Base-by-base conservation (phyloP, 441 rosid species). In the Bruguiera hainesii region DNA sequence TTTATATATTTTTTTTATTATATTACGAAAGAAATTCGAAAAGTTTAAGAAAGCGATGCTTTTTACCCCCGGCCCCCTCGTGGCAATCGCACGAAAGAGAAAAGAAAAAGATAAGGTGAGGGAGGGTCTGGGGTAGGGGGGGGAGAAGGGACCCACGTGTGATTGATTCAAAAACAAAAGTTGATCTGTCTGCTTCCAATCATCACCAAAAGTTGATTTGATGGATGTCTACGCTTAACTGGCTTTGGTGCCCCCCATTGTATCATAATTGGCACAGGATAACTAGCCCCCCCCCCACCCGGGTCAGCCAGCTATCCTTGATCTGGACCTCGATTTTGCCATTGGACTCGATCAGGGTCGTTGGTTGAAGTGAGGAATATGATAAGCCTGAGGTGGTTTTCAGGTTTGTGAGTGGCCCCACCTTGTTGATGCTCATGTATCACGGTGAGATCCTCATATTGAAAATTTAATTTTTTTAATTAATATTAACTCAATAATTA, bases 141-240 rank as follows among this genome's bases (percentile, higher is more conserved):
- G 64, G 53, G 51, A n/a, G 1, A 46, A 5, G 74, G 82, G 82
- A 0, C 82, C 82, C 66, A 60, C 25, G 0, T 18, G n/a, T 50
- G 30, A 72, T 46, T 61, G 61, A 56, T 48, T 25, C 68, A 71
- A 25, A 71, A 48, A 60, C 19, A 76, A 79, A 83, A 80, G 76
- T 79, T 73, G 64, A 71, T 79, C 73, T 81, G 85, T 88, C 84
- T 73, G 82, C 68, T 78, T 81, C 87, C 85, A 74, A 85, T 83
- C 89, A 84, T 81, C 72, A 68, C 80, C 76, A 76, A 77, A 78
- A 71, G 56, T 81, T 75, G 83, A 84, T 84, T 79, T 83, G 87
- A 88, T 84, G 84, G 81, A 78, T 83, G 83, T 76, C 78, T 64
- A 51, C 69, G 56, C 75, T 33, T 66, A 66, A 52, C 75, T 69